These are phyloP conservation scores for Rhizopogon vulgaris DNA, from an alignment of 768 basidiomycete genomes.

Conservation along the genomic window DNA sequence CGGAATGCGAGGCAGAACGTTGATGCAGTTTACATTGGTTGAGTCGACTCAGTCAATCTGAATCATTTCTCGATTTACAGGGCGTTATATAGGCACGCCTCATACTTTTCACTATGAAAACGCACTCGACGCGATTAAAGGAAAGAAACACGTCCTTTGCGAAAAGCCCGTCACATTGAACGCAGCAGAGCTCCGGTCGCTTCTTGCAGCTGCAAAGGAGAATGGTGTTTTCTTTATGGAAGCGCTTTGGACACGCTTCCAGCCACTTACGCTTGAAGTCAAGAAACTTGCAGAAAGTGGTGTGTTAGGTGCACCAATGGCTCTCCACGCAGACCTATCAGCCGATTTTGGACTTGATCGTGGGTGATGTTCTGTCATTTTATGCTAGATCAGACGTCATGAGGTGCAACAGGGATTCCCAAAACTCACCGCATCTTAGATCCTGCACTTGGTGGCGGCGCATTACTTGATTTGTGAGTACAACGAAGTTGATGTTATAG, in stretches of 20 bases:
- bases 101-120: constrained; percentile 81
- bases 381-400: background rate
- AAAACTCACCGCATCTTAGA: constrained; percentile 72
- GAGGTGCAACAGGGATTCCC: constrained; percentile 44
- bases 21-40: constrained; percentile 73
- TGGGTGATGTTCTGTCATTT: constrained; percentile 20
- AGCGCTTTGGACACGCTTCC: constrained; percentile 84
- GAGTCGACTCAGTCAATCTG: constrained; percentile 1
- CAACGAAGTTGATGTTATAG: background rate
- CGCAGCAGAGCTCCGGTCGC: constrained; percentile 64
- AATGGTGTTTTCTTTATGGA: constrained; percentile 88
- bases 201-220: constrained; percentile 70
- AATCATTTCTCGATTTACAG: background rate
- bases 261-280: constrained; percentile 60
- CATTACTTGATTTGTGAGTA: constrained; percentile 74
- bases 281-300: constrained; percentile 59
- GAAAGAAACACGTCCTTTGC: constrained; percentile 81
- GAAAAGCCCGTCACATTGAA: constrained; percentile 87
- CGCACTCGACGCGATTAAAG: constrained; percentile 67
- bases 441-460: constrained; percentile 76
- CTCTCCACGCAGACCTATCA: constrained; percentile 75
- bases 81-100: constrained; percentile 57
- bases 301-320: constrained; percentile 56
- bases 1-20: constrained; percentile 43
- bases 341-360: constrained; percentile 60